Evolutionary conservation across 768 basidiomycete species (phyloP).

Genomic region (Trametes sanguinea): DNA sequence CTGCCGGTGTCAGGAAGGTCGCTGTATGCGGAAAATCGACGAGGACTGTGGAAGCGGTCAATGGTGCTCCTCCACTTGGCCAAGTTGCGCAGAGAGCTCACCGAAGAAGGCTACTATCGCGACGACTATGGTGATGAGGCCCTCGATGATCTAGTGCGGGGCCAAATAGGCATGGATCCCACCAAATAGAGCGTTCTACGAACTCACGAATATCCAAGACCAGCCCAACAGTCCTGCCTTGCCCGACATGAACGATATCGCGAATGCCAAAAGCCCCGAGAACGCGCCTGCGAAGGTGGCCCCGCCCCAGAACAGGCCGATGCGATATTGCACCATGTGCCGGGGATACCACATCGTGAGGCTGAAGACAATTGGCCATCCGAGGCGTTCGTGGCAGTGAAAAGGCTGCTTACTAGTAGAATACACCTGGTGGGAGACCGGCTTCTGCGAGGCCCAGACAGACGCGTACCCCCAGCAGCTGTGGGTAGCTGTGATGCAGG

Average conservation of each 20-base stretch:
- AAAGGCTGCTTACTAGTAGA: conserved; percentile 55
- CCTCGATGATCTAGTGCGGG: conserved; percentile 44
- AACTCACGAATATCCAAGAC: conserved; percentile 37
- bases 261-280: conserved; percentile 37
- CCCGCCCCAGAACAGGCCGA: conserved; percentile 33
- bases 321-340: conserved; percentile 32
- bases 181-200: not conserved
- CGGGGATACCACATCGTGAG: conserved; percentile 33
- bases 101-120: conserved; percentile 38
- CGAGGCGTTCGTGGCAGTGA: not conserved
- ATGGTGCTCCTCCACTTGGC: not conserved
- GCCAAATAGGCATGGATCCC: conserved; percentile 38
- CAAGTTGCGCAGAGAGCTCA: not conserved
- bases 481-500: conserved; percentile 48
- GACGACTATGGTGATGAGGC: conserved; percentile 56
- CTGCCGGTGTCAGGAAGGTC: conserved; percentile 58
- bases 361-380: conserved; percentile 8
- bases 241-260: conserved; percentile 38
- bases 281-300: conserved; percentile 33
- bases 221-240: conserved; percentile 32
- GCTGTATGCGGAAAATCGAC: conserved; percentile 64
- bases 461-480: conserved; percentile 58
- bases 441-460: conserved; percentile 69
- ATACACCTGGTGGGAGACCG: conserved; percentile 71
- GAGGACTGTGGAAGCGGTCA: conserved; percentile 41